These are phyloP conservation scores for Baorangia bicolor DNA, from an alignment of 768 basidiomycete species.

Conservation along the genomic window DNA sequence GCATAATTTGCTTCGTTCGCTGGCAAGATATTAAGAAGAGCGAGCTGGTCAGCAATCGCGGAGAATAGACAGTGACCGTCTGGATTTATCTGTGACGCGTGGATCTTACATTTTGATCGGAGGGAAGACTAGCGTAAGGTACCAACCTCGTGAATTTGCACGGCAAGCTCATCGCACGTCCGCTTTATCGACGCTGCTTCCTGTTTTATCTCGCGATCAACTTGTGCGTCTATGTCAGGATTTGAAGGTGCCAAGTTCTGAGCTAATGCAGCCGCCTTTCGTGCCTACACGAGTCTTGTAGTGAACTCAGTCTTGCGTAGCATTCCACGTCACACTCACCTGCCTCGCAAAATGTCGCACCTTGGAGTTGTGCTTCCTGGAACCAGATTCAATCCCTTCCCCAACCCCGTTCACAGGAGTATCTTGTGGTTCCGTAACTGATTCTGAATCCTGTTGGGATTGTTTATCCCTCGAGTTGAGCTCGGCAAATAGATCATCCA, in stretches of 20 bases:
- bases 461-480: slow-evolving; percentile 62
- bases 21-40: slow-evolving; percentile 65
- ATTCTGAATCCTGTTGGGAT: slow-evolving; percentile 52
- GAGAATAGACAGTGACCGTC: slow-evolving; percentile 97
- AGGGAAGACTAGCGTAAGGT: not conserved
- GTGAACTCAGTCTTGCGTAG: not conserved
- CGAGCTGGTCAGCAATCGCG: slow-evolving; percentile 90
- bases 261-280: slow-evolving; percentile 66
- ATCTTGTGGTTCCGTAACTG: slow-evolving; percentile 44
- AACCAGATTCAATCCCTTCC: slow-evolving; percentile 18
- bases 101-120: slow-evolving; percentile 2
- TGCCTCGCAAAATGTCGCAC: slow-evolving; percentile 68
- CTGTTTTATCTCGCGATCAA: slow-evolving; percentile 63
- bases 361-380: slow-evolving; percentile 56
- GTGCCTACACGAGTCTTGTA: slow-evolving; percentile 45
- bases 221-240: slow-evolving; percentile 54
- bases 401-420: slow-evolving; percentile 29
- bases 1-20: slow-evolving; percentile 56
- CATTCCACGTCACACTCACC: slow-evolving; percentile 40
- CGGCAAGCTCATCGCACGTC: slow-evolving; percentile 62
- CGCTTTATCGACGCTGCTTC: slow-evolving; percentile 64
- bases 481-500: slow-evolving; percentile 76
- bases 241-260: slow-evolving; percentile 53
- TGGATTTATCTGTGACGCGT: slow-evolving; percentile 71
- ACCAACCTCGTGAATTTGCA: slow-evolving; percentile 65